Evolutionary conservation across 1,284 basidiomycete genomes (phyloP).

Genomic region (Boletellus dicymbophilus): DNA sequence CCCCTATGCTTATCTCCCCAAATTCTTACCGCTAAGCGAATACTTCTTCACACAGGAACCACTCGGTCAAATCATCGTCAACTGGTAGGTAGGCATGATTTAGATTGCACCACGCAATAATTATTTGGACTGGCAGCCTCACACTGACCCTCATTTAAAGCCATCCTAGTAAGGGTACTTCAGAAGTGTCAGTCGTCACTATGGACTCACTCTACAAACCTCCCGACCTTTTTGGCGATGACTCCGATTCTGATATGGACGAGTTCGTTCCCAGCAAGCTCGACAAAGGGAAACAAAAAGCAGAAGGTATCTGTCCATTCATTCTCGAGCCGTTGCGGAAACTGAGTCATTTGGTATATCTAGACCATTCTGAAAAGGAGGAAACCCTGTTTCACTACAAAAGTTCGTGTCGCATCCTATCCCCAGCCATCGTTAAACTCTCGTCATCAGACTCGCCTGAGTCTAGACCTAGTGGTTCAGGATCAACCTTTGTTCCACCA

Average conservation of each 20-base stretch:
- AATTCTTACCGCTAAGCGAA: too few relatives aligned
- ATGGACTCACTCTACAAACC: slow-evolving; percentile 13
- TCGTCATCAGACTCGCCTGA: slow-evolving; percentile 9
- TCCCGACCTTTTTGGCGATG: slow-evolving; percentile 16
- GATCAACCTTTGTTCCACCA: slow-evolving; percentile 3
- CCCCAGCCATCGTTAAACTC: too few relatives aligned
- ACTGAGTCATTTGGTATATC: neutral
- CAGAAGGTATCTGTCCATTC: slow-evolving; percentile 14
- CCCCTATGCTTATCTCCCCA: too few relatives aligned
- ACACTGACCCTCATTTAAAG: slow-evolving; percentile 8
- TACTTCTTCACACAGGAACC: too few relatives aligned
- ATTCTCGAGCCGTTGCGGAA: neutral
- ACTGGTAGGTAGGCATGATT: too few relatives aligned
- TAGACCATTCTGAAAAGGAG: slow-evolving; percentile 12
- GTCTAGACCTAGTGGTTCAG: neutral
- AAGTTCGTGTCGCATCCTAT: neutral
- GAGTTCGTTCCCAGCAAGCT: neutral
- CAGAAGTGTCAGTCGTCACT: neutral
- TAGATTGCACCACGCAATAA: too few relatives aligned
- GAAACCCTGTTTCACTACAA: neutral
- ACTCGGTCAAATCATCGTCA: too few relatives aligned
- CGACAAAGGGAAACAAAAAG: slow-evolving; percentile 27
- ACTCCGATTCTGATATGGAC: neutral
- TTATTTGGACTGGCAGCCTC: too few relatives aligned
- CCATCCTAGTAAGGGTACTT: neutral